Conservation (phyloP, 176 grass and related monocot genomes). For the Neostapfia colusana region DNA sequence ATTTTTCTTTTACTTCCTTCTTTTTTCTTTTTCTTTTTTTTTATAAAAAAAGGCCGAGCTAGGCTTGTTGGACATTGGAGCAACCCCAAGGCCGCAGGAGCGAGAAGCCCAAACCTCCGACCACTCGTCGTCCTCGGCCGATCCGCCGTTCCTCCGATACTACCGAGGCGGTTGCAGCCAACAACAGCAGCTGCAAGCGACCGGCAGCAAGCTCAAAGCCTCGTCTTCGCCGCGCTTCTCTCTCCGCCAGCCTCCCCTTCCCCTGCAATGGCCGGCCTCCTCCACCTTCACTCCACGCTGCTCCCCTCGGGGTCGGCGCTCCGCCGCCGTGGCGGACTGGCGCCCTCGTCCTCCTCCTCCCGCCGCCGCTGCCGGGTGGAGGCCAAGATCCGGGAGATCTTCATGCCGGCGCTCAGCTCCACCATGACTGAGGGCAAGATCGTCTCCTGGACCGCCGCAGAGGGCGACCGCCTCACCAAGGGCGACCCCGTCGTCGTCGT, state of each 20-base stretch:
- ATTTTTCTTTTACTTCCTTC: too few relatives aligned
- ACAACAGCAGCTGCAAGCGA: constrained; percentile 15
- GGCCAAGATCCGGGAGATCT: constrained; percentile 99
- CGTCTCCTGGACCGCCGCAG: constrained; percentile 79
- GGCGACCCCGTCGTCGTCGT: constrained; percentile 96
- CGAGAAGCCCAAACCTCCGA: neutral
- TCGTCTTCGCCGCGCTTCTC: neutral
- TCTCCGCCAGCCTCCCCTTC: neutral
- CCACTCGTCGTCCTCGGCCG: constrained; percentile 44
- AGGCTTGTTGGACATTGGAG: neutral
- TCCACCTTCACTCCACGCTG: constrained; percentile 64
- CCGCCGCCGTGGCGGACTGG: constrained; percentile 17
- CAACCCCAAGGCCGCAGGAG: neutral
- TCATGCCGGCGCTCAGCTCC: constrained; percentile 98
- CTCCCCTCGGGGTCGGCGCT: constrained; percentile 42
- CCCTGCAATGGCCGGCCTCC: constrained; percentile 67
- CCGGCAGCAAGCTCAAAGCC: constrained; percentile 18
- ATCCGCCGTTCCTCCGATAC: constrained; percentile 64
- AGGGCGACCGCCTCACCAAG: constrained; percentile 84
- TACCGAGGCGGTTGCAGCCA: constrained; percentile 41
- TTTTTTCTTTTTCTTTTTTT: too few relatives aligned
- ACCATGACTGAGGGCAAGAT: constrained; percentile 99
- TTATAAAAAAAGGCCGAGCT: too few relatives aligned
- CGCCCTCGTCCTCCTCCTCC: neutral
- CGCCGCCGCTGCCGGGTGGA: constrained; percentile 50